A percentile compares a stretch with the other conserved stretches of the same genome.
These are phyloP conservation scores for Xenosphaeropsis pyriputrescens DNA, from an alignment of 2,329 filamentous ascomycete genomes.

Conservation along the genomic window DNA sequence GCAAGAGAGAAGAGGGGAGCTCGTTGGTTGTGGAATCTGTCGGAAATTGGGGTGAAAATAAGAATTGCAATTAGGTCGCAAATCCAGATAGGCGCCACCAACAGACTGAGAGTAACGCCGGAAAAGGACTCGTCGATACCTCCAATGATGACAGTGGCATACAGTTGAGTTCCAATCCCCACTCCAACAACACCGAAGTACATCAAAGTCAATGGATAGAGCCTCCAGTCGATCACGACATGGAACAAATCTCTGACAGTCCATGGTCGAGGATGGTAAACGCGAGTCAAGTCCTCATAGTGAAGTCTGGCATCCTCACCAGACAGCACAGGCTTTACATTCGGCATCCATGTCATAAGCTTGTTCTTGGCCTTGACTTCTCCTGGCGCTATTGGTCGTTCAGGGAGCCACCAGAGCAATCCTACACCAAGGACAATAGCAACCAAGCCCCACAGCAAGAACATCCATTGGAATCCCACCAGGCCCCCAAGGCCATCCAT, in stretches of 20 bases:
- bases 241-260: conserved; percentile 50
- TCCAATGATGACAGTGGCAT: conserved; percentile 74
- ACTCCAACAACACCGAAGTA: conserved; percentile 92
- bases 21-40: conserved; percentile 70
- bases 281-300: conserved; percentile 67
- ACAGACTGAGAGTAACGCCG: conserved; percentile 60
- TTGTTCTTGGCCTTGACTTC: conserved; percentile 27
- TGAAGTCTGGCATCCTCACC: conserved; percentile 70
- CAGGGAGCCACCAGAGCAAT: conserved; percentile 83
- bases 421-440: conserved; percentile 56
- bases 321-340: conserved; percentile 52
- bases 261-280: conserved; percentile 68
- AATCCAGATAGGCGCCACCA: conserved; percentile 88
- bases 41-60: conserved; percentile 70
- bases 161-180: conserved; percentile 79
- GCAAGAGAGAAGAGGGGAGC: conserved; percentile 70
- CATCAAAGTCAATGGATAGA: conserved; percentile 80
- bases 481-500: conserved; percentile 70
- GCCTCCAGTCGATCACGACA: conserved; percentile 71
- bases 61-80: conserved; percentile 84
- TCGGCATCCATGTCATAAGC: conserved; percentile 51
- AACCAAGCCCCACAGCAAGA: conserved; percentile 70
- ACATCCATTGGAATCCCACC: conserved; percentile 86
- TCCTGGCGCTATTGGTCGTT: conserved; percentile 66
- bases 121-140: conserved; percentile 62